Base-by-base conservation (phyloP, 352 stramenopile genomes). In the Phytophthora sp. region DNA sequence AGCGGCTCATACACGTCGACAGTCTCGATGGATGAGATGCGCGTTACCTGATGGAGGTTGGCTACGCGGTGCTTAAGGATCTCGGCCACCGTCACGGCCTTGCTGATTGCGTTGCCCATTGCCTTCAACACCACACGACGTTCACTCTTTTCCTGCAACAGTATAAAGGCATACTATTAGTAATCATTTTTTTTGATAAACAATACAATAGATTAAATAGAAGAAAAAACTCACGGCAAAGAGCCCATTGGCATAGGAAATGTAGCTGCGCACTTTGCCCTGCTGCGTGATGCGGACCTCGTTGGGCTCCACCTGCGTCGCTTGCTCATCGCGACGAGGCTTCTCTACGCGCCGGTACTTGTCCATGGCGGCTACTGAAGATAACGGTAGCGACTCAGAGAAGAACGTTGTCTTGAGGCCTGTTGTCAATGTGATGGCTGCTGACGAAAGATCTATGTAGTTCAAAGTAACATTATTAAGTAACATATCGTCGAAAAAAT, bases 271-370 rank as follows among this genome's bases (percentile, higher is more conserved):
- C 68, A 91, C 80, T 70, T 90, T 91, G 39, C 84, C 85, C 62
- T 88, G 77, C 55, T 93, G 82, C 38, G 87, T 95, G 72, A 95
- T 92, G 45, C 86, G 88, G 65, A 95, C 82, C 66, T 95, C 86
- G 49, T 91, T 92, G n/a, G 81, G 66, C 46, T 77, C 76, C 18
- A 77, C 78, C 1, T 73, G 56, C 44, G 61, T 20, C 27, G 73
- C 62, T 42, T 86, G 77, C 38, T 93, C 79, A 11, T 79, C 63
- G 5, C 66, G 63, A 16, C 77, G 78, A 62, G 72, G 66, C 58
- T 90, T 92, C 53, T 93, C 82, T 29, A 91, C 79, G 30, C 87
- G 84, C 7, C 77, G 80, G 69, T 95, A 95, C 74, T 95, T 95
- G 68, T 95, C 80, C 87, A 94, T 95, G 3, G 27, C 31, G 26